Percentiles rank a stretch among this genome's conserved stretches.
These are phyloP conservation scores for Gnetum montanum DNA, from an alignment of 75 land plant species.

Conservation along the genomic window DNA sequence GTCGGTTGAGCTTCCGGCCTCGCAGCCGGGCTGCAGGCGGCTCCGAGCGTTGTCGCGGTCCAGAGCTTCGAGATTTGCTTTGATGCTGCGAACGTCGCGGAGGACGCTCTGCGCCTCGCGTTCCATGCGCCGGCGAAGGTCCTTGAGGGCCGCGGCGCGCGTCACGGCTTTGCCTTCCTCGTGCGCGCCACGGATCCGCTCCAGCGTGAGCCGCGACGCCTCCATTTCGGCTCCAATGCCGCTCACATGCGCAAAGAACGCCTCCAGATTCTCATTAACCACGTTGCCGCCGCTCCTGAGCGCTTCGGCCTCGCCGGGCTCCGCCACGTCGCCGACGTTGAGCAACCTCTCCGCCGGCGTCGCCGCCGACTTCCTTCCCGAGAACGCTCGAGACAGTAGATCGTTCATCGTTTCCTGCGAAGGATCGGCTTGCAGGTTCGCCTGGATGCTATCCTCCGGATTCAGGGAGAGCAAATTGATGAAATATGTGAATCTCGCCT, in stretches of 20 bases:
- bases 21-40: slow-evolving; percentile 21
- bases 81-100: slow-evolving; percentile 18
- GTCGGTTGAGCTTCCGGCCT: slow-evolving; percentile 25
- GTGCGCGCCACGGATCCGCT: slow-evolving; percentile 20
- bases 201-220: slow-evolving; percentile 14
- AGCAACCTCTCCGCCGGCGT: neutral
- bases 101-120: slow-evolving; percentile 18
- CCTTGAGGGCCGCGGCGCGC: slow-evolving; percentile 23
- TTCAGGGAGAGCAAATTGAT: no score
- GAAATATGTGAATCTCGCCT: no score
- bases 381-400: slow-evolving; percentile 5
- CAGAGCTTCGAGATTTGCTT: slow-evolving; percentile 22
- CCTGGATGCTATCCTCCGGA: no score
- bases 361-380: slow-evolving; percentile 1
- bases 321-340: slow-evolving; percentile 2
- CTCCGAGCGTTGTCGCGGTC: slow-evolving; percentile 16
- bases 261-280: slow-evolving; percentile 27
- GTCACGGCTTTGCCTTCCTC: slow-evolving; percentile 27
- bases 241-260: slow-evolving; percentile 42
- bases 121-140: slow-evolving; percentile 33
- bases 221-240: slow-evolving; percentile 26
- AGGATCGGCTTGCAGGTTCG: no score
- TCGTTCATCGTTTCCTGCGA: neutral
- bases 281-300: neutral
- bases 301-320: neutral